phyloP scores from a whole-genome alignment of 1,284 basidiomycete species.

The Melanopsichium pennsylvanicum region DNA sequence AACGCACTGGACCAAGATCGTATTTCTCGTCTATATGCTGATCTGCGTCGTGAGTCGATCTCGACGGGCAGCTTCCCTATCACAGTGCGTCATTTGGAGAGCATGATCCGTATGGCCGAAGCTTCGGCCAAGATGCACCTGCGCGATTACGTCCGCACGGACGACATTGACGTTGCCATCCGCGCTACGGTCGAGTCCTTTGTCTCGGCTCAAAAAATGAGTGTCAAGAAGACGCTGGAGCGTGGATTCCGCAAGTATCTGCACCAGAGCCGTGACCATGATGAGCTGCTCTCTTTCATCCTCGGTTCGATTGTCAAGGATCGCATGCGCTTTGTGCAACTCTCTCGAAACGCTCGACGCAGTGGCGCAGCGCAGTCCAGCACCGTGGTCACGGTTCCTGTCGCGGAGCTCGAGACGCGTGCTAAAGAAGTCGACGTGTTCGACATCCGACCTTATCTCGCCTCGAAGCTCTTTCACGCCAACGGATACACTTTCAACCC shows the following conservation, averaged over 20 bases:
- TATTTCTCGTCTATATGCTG: conserved; percentile 90
- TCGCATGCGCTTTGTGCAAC: conserved; percentile 76
- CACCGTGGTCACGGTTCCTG: conserved; percentile 53
- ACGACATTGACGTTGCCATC: conserved; percentile 97
- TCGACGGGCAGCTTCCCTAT: conserved; percentile 98
- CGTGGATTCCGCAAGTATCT: conserved; percentile 93
- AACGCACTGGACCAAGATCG: conserved; percentile 96
- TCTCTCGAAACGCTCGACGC: conserved; percentile 59
- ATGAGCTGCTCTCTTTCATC: conserved; percentile 92
- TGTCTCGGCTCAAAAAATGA: conserved; percentile 95
- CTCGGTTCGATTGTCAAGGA: conserved; percentile 95
- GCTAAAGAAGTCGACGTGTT: conserved; percentile 91
- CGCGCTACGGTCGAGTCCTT: conserved; percentile 94
- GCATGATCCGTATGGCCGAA: conserved; percentile 99
- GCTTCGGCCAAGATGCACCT: conserved; percentile 98
- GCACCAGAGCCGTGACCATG: conserved; percentile 88
- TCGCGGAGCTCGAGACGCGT: conserved; percentile 69
- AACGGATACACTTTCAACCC: conserved; percentile 79
- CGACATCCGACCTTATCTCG: conserved; percentile 84
- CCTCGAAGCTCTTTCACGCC: conserved; percentile 81
- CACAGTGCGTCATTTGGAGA: conserved; percentile 95
- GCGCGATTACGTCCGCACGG: conserved; percentile 90
- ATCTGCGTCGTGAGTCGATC: conserved; percentile 91
- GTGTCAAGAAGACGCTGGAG: conserved; percentile 96
- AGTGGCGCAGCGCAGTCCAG: conserved; percentile 16